Conservation (phyloP, 129 eudicot genomes). For the Helianthus tuberosus region DNA sequence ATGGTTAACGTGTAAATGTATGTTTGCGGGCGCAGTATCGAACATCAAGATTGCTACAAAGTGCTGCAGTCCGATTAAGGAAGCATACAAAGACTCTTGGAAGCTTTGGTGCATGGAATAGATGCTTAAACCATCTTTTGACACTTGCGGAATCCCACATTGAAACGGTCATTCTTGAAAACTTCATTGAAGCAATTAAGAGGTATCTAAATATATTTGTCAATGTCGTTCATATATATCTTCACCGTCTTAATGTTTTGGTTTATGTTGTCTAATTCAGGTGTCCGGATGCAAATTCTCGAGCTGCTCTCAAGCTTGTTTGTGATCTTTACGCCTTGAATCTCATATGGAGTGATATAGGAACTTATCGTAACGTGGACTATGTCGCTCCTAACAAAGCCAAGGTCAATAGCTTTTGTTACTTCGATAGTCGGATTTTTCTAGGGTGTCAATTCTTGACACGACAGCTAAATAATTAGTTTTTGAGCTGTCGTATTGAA, state of each 20-base stretch:
- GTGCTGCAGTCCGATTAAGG: conserved; percentile 78
- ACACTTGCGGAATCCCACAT: conserved; percentile 97
- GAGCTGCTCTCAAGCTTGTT: conserved; percentile 84
- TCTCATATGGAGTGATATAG: conserved; percentile 92
- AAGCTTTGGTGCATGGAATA: conserved; percentile 95
- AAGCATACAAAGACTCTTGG: conserved; percentile 99
- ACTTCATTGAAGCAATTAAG: conserved; percentile 67
- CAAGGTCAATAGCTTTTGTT: conserved; percentile 50
- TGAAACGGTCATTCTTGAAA: conserved; percentile 84
- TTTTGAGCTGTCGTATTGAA: background rate
- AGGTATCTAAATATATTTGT: conserved; percentile 42
- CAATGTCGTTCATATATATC: background rate
- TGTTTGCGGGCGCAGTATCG: conserved; percentile 69
- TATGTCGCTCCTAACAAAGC: conserved; percentile 99
- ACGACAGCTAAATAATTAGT: background rate
- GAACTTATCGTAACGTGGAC: conserved; percentile 96
- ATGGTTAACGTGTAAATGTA: background rate
- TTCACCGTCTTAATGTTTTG: conserved; percentile 1
- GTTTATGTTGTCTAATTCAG: conserved; percentile 38
- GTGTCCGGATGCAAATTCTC: conserved; percentile 87
- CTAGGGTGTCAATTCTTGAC: background rate
- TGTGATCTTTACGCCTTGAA: conserved; percentile 96
- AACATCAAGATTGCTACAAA: conserved; percentile 92
- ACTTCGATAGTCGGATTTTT: background rate
- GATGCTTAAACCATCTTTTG: conserved; percentile 95